Evolutionary conservation across 805 yeast genomes (phyloP), one percentile per base, ranked within the genome.

Genomic region (Scheffersomyces stipitis): DNA sequence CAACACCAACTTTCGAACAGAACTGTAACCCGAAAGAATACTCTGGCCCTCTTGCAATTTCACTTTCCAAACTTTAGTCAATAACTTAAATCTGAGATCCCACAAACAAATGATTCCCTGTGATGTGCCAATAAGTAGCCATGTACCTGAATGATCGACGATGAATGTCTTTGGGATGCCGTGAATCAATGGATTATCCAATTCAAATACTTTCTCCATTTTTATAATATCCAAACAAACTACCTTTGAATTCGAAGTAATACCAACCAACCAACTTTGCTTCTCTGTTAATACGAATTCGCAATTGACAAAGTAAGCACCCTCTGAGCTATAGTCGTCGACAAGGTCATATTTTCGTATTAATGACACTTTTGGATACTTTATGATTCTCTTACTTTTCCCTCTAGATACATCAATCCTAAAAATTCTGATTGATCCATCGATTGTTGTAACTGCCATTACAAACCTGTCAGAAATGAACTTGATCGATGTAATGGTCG

Each of bases 91-190:
- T 36, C 95, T 66, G 24, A 86, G 46, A 56, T 89, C 96, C 95
- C 96, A 89, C 12, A 91, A 60, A 44, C 80, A 81, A 20, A 93
- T 54, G 1, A 82, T 64, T 1, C 97, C 97, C 27, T 73, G 75
- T 0, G 76, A 64, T 0, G 96, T 86, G 0, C 96, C 97, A 2
- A 83, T 54, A 6, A 86, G 56, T 1, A 86, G 54, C 87, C 96
- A 87, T 4, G 74, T 63, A 17, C 66, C 60, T 12, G 69, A 62
- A 0, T 62, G 57, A 36, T 82, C 84, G 15, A 84, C 59, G 1
- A 77, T 69, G 49, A 88, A 76, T 13, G 82, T 62, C 0, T 80
- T 73, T 0, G 83, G 75, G 2, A 76, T 61, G 0, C 98, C 99
- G 61, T 80, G 83, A 1, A 71, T 60, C 0, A 76, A 66, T 4